Conservation (phyloP, 257 asterid species). For the Salvia rosmarinus region DNA sequence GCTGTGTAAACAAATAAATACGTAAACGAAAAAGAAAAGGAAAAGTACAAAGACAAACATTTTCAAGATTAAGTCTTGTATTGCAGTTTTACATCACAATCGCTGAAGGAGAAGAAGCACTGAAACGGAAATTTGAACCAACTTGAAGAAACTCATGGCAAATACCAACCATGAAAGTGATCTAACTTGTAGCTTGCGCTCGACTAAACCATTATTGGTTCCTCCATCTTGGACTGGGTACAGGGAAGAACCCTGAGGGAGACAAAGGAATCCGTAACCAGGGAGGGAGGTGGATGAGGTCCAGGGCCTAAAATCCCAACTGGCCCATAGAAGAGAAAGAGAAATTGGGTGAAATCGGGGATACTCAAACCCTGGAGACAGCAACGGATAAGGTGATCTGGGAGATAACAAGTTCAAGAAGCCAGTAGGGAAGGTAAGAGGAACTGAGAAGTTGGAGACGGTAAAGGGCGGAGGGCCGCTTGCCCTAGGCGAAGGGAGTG, state of each 20-base stretch:
- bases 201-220: constrained; percentile 47
- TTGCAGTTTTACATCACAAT: constrained; percentile 34
- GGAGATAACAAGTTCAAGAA: constrained; percentile 71
- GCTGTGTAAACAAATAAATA: constrained; percentile 29
- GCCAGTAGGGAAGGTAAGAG: constrained; percentile 85
- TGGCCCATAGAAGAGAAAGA: constrained; percentile 68
- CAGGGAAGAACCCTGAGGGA: constrained; percentile 75
- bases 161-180: constrained; percentile 23
- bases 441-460: constrained; percentile 86
- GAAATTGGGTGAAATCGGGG: constrained; percentile 75
- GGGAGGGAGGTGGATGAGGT: constrained; percentile 82
- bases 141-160: no score
- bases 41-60: constrained; percentile 31
- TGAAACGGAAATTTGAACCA: no score
- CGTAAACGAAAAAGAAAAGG: constrained; percentile 14
- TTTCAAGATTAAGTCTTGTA: constrained; percentile 38
- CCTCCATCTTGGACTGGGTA: constrained; percentile 90
- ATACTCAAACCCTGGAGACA: constrained; percentile 78
- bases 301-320: constrained; percentile 78
- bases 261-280: constrained; percentile 83
- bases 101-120: no score
- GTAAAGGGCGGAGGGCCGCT: constrained; percentile 66
- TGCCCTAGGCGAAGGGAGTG: constrained; percentile 57
- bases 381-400: constrained; percentile 76
- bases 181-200: constrained; percentile 42